Percentiles rank a stretch among this genome's conserved stretches.
These are phyloP conservation scores for Punica granatum DNA, from an alignment of 345 rosid genomes.

Conservation along the genomic window DNA sequence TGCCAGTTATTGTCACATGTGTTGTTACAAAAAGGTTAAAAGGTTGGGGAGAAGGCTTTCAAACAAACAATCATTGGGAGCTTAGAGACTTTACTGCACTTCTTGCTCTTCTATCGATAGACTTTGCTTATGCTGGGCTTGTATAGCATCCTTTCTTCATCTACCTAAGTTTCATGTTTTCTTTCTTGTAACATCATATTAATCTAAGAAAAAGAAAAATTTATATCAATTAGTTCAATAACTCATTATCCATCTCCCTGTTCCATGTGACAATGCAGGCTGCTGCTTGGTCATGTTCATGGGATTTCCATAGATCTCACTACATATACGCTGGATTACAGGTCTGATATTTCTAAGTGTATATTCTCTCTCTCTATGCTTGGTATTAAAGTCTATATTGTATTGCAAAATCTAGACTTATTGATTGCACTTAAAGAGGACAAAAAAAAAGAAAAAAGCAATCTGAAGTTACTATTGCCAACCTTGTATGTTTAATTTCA, in stretches of 20 bases:
- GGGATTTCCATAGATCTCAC: too few species aligned
- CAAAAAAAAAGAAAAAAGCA: background rate
- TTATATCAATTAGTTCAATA: too few species aligned
- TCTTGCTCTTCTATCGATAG: constrained; percentile 77
- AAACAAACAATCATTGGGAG: constrained; percentile 98
- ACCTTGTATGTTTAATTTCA: background rate
- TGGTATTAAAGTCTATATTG: background rate
- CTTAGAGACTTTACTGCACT: constrained; percentile 85
- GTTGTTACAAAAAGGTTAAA: constrained; percentile 86
- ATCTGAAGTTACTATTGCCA: background rate
- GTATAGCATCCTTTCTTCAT: too few species aligned
- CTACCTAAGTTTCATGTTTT: background rate
- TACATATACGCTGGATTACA: too few species aligned
- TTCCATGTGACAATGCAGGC: too few species aligned
- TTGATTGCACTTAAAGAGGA: background rate
- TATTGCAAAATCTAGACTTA: background rate
- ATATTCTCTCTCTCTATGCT: constrained; percentile 18
- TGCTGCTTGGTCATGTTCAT: constrained; percentile 67
- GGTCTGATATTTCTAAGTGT: too few species aligned
- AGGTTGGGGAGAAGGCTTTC: constrained; percentile 84
- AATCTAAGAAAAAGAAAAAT: too few species aligned
- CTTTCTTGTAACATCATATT: too few species aligned
- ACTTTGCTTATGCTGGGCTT: constrained; percentile 17
- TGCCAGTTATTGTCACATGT: constrained; percentile 99
- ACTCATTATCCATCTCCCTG: too few species aligned